A percentile compares a stretch with the other conserved stretches of the same genome.
phyloP scores from a whole-genome alignment of 1,284 basidiomycete species.

The Ganoderma multipileum region DNA sequence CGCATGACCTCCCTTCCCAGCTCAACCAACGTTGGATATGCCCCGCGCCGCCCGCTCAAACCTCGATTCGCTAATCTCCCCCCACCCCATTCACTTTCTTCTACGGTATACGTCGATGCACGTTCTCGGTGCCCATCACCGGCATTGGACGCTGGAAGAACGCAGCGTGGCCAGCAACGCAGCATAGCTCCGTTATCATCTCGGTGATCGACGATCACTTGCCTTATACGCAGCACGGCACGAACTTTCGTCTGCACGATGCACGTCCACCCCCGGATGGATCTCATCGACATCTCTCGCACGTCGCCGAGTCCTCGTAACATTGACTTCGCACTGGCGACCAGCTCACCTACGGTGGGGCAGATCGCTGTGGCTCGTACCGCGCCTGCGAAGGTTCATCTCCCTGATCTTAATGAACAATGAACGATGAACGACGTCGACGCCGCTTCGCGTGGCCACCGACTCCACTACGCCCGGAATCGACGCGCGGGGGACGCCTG shows the following conservation, averaged over 20 bases:
- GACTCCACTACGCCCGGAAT: background rate
- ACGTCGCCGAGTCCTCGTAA: background rate
- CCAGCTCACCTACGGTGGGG: background rate
- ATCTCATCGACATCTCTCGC: conserved; percentile 18
- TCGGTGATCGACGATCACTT: conserved; percentile 31
- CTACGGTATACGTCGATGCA: conserved; percentile 9
- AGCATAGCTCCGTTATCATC: conserved; percentile 25
- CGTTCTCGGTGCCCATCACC: conserved; percentile 20
- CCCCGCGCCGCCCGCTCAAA: background rate
- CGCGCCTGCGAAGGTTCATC: conserved; percentile 9
- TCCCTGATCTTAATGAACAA: conserved; percentile 7
- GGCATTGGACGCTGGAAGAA: conserved; percentile 22
- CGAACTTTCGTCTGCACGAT: conserved; percentile 9
- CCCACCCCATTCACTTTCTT: background rate
- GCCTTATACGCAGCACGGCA: conserved; percentile 20
- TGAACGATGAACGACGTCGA: conserved; percentile 10
- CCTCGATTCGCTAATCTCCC: background rate
- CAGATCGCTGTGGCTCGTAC: conserved; percentile 4
- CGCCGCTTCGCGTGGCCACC: conserved; percentile 15
- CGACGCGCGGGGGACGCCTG: background rate
- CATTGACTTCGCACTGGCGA: background rate
- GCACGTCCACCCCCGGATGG: conserved; percentile 20
- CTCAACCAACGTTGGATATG: conserved; percentile 26
- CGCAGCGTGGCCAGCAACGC: conserved; percentile 11
- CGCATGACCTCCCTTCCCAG: conserved; percentile 10